Conservation (phyloP, 352 stramenopile genomes). For the Globisporangium camurandrum region DNA sequence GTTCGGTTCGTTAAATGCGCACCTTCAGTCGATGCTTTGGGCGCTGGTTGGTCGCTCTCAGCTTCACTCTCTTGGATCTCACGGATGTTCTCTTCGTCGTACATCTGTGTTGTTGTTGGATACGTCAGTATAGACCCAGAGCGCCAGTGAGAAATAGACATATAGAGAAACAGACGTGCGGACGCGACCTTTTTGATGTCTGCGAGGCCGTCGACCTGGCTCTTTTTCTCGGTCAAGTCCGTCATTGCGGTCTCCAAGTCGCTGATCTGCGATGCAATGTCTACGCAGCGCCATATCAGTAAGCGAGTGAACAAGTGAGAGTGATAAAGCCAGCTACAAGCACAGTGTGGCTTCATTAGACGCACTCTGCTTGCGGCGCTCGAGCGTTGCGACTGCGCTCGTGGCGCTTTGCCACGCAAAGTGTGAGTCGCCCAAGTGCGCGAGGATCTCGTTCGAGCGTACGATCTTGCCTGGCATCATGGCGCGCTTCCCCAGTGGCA, state of each 20-base stretch:
- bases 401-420: slow-evolving; percentile 69
- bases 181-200: slow-evolving; percentile 57
- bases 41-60: slow-evolving; percentile 49
- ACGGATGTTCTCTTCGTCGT: slow-evolving; percentile 78
- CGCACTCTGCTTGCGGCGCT: slow-evolving; percentile 72
- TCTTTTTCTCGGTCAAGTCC: slow-evolving; percentile 51
- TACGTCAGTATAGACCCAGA: background rate
- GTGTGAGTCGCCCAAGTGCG: slow-evolving; percentile 75
- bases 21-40: slow-evolving; percentile 58
- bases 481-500: slow-evolving; percentile 72
- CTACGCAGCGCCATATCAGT: slow-evolving; percentile 13
- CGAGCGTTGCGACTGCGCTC: slow-evolving; percentile 52
- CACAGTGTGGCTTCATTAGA: background rate
- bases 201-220: slow-evolving; percentile 51
- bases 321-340: background rate
- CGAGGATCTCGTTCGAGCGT: slow-evolving; percentile 78
- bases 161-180: background rate
- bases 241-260: slow-evolving; percentile 35
- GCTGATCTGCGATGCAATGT: slow-evolving; percentile 41
- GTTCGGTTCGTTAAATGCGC: too few species aligned
- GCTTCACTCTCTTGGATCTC: slow-evolving; percentile 81
- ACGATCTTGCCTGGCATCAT: slow-evolving; percentile 82
- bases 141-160: background rate
- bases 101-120: slow-evolving; percentile 28
- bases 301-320: background rate